Base-by-base conservation (phyloP, 805 yeast species). In the Hanseniaspora guilliermondii region DNA sequence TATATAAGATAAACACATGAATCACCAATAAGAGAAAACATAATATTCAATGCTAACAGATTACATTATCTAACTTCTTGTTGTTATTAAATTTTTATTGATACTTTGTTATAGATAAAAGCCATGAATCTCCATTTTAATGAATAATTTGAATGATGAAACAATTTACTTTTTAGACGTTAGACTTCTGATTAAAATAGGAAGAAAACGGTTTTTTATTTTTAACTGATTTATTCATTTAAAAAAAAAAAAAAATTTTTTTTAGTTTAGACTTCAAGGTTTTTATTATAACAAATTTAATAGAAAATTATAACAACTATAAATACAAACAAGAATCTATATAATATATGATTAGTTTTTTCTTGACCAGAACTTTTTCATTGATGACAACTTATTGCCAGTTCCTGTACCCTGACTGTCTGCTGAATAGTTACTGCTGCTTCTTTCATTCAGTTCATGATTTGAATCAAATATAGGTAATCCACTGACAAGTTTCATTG, bases 141-240 rank as follows among this genome's bases (percentile, higher is more conserved):
- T 22, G 22, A 30, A 21, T 32, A 27, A 12, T 44, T 16, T 35
- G 33, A 19, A 59, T 64, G 68, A 65, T 65, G 66, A 65, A 60
- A 61, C 56, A 49, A 45, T 61, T 62, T 59, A 53, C 55, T 59
- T 42, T 60, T 64, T 58, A 65, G 70, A 67, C 70, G 70, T 67
- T 67, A 67, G 70, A 67, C 69, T 66, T 66, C 70, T 64, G 70
- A 67, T 58, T 46, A 42, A 47, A 40, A 47, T 19, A 56, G 63
- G 68, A 65, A 65, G 68, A 65, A 36, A 65, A 47, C 56, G 56
- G 49, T 47, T 33, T 40, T 48, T 25, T 16, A 33, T 32, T 47
- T 30, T 25, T 53, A 53, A 47, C 22, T 38, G 24, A 22, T 12
- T 19, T 6, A 25, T 40, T 44, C 27, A 30, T 30, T 9, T 21